Percentiles rank a stretch among this genome's conserved stretches.
Conservation (phyloP, 2,329 filamentous ascomycete genomes). For the Lachnellula suecica region DNA sequence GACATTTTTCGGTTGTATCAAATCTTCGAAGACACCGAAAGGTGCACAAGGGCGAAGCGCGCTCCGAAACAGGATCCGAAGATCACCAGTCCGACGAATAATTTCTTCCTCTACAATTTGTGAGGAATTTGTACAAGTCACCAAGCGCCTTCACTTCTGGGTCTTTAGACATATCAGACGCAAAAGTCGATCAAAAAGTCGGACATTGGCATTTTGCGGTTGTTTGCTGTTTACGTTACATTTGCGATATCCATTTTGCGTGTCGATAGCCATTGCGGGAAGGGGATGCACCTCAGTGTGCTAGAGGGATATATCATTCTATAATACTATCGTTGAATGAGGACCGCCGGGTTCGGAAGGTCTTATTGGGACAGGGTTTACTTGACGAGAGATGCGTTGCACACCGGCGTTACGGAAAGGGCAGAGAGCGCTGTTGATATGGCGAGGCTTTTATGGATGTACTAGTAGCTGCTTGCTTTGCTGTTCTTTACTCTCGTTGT, state of each 20-base stretch:
- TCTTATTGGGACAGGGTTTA: conserved; percentile 7
- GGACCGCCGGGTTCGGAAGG: background rate
- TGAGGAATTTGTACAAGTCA: background rate
- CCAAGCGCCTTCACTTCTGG: background rate
- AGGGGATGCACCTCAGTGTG: background rate
- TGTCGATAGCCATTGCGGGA: conserved; percentile 18
- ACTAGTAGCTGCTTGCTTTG: conserved; percentile 18
- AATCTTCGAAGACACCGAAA: conserved; percentile 94
- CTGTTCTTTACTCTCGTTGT: conserved; percentile 17
- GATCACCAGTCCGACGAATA: conserved; percentile 54
- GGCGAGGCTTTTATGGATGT: conserved; percentile 9
- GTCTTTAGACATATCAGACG: conserved; percentile 5
- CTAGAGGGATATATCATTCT: conserved; percentile 16
- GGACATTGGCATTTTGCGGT: background rate
- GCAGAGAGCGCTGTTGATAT: conserved; percentile 1
- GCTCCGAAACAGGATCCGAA: conserved; percentile 62
- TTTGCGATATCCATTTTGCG: conserved; percentile 19
- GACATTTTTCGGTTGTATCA: conserved; percentile 95
- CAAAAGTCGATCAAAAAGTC: conserved; percentile 6
- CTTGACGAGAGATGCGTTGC: conserved; percentile 2
- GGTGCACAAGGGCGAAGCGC: conserved; percentile 80
- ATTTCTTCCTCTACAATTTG: background rate
- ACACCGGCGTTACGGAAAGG: conserved; percentile 9
- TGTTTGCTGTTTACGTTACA: conserved; percentile 1
- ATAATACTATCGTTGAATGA: conserved; percentile 18